phyloP scores from a whole-genome alignment of 1,284 basidiomycete species.

The Waitea zeae region DNA sequence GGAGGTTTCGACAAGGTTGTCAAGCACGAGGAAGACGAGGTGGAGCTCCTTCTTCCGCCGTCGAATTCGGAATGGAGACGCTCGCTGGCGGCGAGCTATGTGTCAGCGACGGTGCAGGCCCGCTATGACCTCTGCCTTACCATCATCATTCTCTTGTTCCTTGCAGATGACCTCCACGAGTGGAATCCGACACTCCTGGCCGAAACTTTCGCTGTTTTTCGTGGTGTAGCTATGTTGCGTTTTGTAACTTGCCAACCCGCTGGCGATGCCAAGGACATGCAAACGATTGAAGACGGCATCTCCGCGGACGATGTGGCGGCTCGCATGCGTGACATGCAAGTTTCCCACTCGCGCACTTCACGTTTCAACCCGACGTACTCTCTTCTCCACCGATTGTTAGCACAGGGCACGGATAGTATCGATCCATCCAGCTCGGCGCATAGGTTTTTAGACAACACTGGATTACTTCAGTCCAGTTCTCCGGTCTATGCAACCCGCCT shows the following conservation, averaged over 20 bases:
- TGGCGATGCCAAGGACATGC: constrained; percentile 18
- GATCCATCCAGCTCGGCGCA: constrained; percentile 43
- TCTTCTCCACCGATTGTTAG: constrained; percentile 51
- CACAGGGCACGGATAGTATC: constrained; percentile 24
- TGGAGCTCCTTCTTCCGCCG: constrained; percentile 32
- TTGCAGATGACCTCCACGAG: constrained; percentile 35
- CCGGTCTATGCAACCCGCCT: constrained; percentile 43
- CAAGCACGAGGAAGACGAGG: constrained; percentile 57
- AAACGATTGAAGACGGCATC: constrained; percentile 14
- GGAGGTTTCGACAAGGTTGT: constrained; percentile 51
- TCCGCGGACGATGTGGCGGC: constrained; percentile 45
- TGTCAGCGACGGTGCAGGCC: constrained; percentile 40
- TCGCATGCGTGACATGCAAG: constrained; percentile 53
- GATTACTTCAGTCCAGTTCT: constrained; percentile 45
- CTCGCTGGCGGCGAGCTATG: constrained; percentile 43
- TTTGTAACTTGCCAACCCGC: constrained; percentile 39
- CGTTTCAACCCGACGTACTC: constrained; percentile 42
- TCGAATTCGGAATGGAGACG: constrained; percentile 40
- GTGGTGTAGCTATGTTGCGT: constrained; percentile 52
- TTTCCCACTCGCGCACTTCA: constrained; percentile 28
- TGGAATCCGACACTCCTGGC: constrained; percentile 52
- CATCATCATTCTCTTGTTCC: constrained; percentile 50
- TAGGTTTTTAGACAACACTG: constrained; percentile 45
- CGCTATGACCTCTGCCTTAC: constrained; percentile 57
- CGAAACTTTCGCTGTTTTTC: constrained; percentile 64